Percentiles rank a stretch among this genome's conserved stretches.
These are phyloP conservation scores for Globisporangium uncinulatum DNA, from an alignment of 352 stramenopile species.

Conservation along the genomic window DNA sequence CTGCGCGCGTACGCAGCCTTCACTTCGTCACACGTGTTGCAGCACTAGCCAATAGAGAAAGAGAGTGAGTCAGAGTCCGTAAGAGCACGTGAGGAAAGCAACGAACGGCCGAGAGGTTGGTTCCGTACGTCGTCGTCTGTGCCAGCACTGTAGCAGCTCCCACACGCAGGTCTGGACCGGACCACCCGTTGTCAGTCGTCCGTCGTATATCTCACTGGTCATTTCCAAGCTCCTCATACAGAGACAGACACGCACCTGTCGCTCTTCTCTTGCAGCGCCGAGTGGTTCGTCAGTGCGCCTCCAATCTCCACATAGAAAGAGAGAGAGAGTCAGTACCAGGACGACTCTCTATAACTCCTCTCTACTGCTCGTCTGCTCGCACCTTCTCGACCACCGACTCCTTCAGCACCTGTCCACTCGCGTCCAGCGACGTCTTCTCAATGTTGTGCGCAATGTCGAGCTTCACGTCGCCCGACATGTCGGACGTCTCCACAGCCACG, in stretches of 20 bases:
- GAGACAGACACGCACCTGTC: constrained; percentile 29
- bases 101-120: too few species aligned
- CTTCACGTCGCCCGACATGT: constrained; percentile 63
- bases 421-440: constrained; percentile 64
- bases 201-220: not conserved
- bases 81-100: not conserved
- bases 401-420: constrained; percentile 31
- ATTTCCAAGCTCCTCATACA: too few species aligned
- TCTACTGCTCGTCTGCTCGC: not conserved
- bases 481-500: constrained; percentile 62
- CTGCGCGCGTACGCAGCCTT: constrained; percentile 58
- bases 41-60: constrained; percentile 30
- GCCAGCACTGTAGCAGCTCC: constrained; percentile 74
- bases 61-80: not conserved
- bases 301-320: constrained; percentile 34
- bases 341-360: not conserved
- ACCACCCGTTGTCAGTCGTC: not conserved
- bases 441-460: constrained; percentile 79
- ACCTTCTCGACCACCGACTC: constrained; percentile 48
- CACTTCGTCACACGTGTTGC: constrained; percentile 60
- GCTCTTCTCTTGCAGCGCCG: constrained; percentile 46
- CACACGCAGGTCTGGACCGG: constrained; percentile 42
- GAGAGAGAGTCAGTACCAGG: not conserved
- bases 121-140: constrained; percentile 36
- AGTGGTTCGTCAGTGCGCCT: constrained; percentile 64